Conservation (phyloP, 305 asterid species). For the Ilex paraguariensis region DNA sequence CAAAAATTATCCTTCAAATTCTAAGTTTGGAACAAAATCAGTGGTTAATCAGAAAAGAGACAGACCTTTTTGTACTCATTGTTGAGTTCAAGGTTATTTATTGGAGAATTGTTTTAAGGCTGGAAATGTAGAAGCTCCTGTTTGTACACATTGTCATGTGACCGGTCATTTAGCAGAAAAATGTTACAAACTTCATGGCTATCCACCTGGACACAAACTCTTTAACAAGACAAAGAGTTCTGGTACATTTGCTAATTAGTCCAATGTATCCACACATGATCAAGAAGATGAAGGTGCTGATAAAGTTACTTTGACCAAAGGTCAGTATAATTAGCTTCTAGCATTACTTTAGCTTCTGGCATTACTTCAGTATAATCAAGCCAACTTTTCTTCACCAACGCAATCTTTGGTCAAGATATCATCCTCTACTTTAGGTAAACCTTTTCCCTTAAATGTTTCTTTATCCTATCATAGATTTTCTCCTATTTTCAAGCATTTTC, state of each 20-base stretch:
- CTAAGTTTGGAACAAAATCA: background rate
- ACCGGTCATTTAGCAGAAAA: too few species aligned
- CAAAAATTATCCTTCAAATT: too few species aligned
- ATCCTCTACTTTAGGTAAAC: background rate
- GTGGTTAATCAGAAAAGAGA: background rate
- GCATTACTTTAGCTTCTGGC: background rate
- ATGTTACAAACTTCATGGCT: background rate
- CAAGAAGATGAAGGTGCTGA: background rate
- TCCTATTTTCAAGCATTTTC: background rate
- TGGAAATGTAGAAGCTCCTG: too few species aligned
- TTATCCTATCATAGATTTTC: background rate
- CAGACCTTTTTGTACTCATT: background rate
- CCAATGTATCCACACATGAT: background rate
- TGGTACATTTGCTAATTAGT: background rate
- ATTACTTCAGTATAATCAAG: background rate
- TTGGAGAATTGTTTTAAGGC: too few species aligned
- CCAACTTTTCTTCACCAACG: background rate
- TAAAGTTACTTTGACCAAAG: background rate
- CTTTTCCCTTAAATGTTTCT: background rate
- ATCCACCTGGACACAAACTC: background rate
- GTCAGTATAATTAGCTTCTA: background rate
- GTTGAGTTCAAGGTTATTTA: too few species aligned
- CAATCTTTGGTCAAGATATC: background rate
- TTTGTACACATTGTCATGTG: too few species aligned
- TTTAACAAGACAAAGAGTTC: background rate